These are phyloP conservation scores for Penicillium sp. DNA, from an alignment of 2,329 filamentous ascomycete species.

Conservation along the genomic window DNA sequence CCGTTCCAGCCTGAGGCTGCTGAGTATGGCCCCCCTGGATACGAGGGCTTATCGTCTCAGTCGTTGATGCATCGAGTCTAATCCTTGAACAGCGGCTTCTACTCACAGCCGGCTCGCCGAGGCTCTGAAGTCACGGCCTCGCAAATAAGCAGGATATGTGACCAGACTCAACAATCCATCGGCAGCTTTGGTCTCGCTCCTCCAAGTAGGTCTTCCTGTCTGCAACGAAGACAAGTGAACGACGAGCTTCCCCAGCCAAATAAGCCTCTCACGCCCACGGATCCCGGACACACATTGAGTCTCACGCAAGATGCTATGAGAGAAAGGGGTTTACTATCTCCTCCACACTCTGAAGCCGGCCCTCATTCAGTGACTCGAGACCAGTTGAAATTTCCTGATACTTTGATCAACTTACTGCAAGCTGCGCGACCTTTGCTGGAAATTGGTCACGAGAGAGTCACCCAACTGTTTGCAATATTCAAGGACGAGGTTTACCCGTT, in stretches of 20 bases:
- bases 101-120: background rate
- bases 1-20: background rate
- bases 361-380: background rate
- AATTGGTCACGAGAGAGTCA: background rate
- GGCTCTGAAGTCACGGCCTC: background rate
- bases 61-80: background rate
- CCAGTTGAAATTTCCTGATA: background rate
- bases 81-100: background rate
- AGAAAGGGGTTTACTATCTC: background rate
- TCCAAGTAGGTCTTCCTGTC: background rate
- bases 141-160: background rate
- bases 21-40: background rate
- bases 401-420: background rate
- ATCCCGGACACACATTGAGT: background rate
- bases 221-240: constrained; percentile 1
- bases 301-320: background rate
- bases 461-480: background rate
- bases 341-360: background rate
- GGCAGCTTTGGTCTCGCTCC: background rate
- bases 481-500: background rate
- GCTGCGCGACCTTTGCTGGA: background rate
- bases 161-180: background rate
- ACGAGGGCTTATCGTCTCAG: background rate
- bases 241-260: background rate
- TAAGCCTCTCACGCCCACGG: background rate